Base-by-base conservation (phyloP, 176 grass and related monocot genomes). In the Otatea glauca region DNA sequence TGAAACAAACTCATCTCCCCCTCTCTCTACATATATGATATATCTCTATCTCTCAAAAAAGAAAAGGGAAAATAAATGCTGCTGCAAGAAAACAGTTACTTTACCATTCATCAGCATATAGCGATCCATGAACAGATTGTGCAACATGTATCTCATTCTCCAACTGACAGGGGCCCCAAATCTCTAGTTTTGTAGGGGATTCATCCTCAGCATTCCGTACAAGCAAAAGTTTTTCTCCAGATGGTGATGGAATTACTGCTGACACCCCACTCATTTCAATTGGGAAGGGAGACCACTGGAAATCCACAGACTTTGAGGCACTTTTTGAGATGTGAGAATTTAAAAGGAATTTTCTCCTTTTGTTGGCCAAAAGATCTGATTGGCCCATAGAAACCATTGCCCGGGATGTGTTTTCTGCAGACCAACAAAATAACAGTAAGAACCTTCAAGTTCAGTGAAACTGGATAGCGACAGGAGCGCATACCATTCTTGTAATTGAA, bases 221-320 rank as follows among this genome's bases (percentile, higher is more conserved):
- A 0, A 95, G 85, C 20, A 98, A 83, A 63, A 98, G 91, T 48
- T 95, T 98, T 76, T 83, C 70, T 9, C 95, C 92, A 9, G 95
- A 98, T 1, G 95, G 92, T 0, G 92, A 94, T 80, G 92, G 95
- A 83, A 93, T 75, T 29, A 95, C 76, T 67, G 91, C 86, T 63
- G 92, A 93, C 51, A 85, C 91, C 20, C 93, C 96, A 24, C 4
- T 85, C 80, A 98, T 93, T 89, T 98, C 96, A 76, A 88, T 90
- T 4, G 96, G 96, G 67, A 95, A 95, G 13, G 96, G 87, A 72
- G 96, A 90, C 96, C 96, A 98, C 24, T 90, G 80, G 58, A 98
- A 95, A 55, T 85, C 69, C 3, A 83, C 85, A 32, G 96, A 76
- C 17, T 90, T 78, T 65, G 92, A 74, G 65, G 76, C 65, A 72